Base-by-base conservation (phyloP, 495 filamentous ascomycete species). In the Coniosporium apollinis region DNA sequence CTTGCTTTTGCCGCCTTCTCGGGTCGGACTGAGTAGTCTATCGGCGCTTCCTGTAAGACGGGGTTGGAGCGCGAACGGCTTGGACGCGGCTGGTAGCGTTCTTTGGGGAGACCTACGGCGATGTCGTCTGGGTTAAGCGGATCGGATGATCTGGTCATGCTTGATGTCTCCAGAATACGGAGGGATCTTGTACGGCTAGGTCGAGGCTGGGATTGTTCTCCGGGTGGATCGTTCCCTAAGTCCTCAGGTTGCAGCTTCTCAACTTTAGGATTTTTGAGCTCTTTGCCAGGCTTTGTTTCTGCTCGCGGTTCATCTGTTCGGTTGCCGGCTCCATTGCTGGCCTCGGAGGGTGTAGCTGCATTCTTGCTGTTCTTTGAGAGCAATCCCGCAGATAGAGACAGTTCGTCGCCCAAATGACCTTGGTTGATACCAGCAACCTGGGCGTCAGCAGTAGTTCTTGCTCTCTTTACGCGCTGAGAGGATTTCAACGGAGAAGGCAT, bases 51-150 rank as follows among this genome's bases (percentile, higher is more conserved):
- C 8, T 31, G 15, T 9, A 30, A 16, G 16, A 43, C 14, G 11
- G 34, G 42, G 6, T 48, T 41, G n/a, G 55, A 54, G 10, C 53
- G 33, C n/a, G 53, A 54, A 16, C 50, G 44, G 31, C 49, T 54
- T 10, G 51, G 55, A n/a, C 53, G 38, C 18, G 55, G 51, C 37
- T 51, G 41, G 38, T 56, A 58, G 10, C 35, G 28, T 30, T 58
- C 53, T 35, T 43, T 48, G 19, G 46, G 48, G 11, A 55, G 33
- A 14, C 45, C 51, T 33, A 53, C 38, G 4, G 39, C 42, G 1
- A 21, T 18, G 14, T 49, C 42, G 16, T 56, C 49, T 24, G 45
- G 45, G 26, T 47, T 43, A 21, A 48, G 37, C 5, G 34, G 18
- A 5, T 9, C 14, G 28, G 28, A 15, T 22, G 18, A 17, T 6